These are phyloP conservation scores for Oenanthe javanica DNA, from an alignment of 140 eudicot species.

Conservation along the genomic window DNA sequence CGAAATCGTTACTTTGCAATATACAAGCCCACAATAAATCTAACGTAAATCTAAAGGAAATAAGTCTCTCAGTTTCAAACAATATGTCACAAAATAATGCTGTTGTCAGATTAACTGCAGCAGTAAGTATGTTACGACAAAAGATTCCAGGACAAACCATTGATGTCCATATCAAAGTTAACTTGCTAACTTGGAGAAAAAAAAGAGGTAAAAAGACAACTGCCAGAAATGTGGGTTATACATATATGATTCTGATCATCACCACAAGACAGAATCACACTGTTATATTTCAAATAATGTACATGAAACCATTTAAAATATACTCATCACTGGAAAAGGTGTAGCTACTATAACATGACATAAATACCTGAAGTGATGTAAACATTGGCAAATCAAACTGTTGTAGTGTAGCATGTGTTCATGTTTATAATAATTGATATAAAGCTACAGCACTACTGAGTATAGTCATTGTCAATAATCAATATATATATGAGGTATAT, in stretches of 20 bases:
- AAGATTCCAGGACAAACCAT: constrained; percentile 4
- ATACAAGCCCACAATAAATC: background rate
- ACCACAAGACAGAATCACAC: background rate
- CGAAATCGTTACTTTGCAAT: background rate
- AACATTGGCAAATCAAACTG: background rate
- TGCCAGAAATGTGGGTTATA: background rate
- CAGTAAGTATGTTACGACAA: background rate
- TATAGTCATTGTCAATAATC: background rate
- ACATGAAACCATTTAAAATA: background rate
- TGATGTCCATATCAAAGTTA: constrained; percentile 1
- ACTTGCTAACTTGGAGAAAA: background rate
- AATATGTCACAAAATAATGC: background rate
- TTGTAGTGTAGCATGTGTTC: background rate
- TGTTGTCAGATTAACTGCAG: background rate
- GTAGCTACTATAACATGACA: background rate
- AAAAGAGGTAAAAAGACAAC: background rate
- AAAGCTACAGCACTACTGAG: background rate
- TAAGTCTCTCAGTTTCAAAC: background rate
- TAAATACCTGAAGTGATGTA: constrained; percentile 1
- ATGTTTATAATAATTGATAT: background rate
- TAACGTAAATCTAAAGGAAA: background rate
- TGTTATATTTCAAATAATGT: background rate
- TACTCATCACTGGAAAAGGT: background rate
- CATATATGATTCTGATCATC: background rate
- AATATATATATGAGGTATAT: background rate